phyloP scores from a whole-genome alignment of 805 yeast genomes.

The Teunomyces gatunensis region DNA sequence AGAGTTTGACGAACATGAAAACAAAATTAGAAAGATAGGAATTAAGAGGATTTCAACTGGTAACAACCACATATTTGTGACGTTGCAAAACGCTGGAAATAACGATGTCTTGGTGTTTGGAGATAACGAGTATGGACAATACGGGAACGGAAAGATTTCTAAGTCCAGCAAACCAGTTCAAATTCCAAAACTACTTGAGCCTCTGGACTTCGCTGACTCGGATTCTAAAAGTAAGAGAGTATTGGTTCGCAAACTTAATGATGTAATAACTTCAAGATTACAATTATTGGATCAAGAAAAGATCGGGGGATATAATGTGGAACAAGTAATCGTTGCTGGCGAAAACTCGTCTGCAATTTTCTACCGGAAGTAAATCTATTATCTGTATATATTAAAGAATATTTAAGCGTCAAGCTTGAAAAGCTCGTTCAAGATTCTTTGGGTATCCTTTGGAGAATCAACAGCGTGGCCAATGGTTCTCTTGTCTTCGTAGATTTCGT shows the following conservation, averaged over 20 bases:
- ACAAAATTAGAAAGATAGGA: constrained; percentile 43
- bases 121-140: constrained; percentile 75
- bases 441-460: constrained; percentile 84
- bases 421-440: constrained; percentile 75
- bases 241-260: constrained; percentile 29
- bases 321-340: constrained; percentile 65
- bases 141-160: constrained; percentile 75
- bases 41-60: constrained; percentile 60
- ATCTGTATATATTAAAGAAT: constrained; percentile 4
- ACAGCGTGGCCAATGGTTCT: constrained; percentile 98
- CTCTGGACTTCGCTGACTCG: constrained; percentile 31
- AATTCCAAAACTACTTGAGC: constrained; percentile 60
- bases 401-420: constrained; percentile 48
- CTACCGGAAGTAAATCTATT: constrained; percentile 35
- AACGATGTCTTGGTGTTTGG: constrained; percentile 81
- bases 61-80: constrained; percentile 59
- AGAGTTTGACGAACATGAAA: constrained; percentile 52
- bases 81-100: constrained; percentile 46
- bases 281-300: constrained; percentile 27
- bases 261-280: constrained; percentile 43
- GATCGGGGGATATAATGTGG: constrained; percentile 21
- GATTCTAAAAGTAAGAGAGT: constrained; percentile 16
- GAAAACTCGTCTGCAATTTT: constrained; percentile 59
- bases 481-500: constrained; percentile 86
- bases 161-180: constrained; percentile 54